Evolutionary conservation across 2,329 filamentous ascomycete species (phyloP).

Genomic region (Graphiopsis chlorocephala): DNA sequence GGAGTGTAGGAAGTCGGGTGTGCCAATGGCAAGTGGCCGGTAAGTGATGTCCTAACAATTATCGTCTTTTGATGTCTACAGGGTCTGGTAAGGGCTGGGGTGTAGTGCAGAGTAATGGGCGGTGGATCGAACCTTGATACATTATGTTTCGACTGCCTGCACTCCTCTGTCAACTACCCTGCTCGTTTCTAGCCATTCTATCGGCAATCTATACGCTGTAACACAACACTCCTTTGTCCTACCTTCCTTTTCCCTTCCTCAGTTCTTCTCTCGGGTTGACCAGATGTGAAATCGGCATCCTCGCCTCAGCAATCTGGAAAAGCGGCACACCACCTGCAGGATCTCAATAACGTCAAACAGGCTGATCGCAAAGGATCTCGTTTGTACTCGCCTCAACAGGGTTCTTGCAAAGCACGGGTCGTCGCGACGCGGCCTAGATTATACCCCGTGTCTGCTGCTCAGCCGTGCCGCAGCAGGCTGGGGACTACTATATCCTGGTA

Average conservation of each 20-base stretch:
- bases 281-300: background rate
- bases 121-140: background rate
- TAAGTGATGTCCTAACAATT: background rate
- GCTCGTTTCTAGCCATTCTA: background rate
- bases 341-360: background rate
- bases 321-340: background rate
- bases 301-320: background rate
- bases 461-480: background rate
- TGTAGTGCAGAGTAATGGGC: background rate
- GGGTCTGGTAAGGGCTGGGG: background rate
- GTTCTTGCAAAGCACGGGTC: background rate
- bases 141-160: slow-evolving; percentile 2
- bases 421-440: background rate
- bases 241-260: background rate
- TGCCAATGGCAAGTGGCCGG: background rate
- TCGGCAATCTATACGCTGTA: background rate
- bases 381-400: background rate
- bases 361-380: background rate
- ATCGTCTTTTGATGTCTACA: background rate
- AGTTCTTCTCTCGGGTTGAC: background rate
- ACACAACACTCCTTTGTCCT: background rate
- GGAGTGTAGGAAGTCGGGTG: background rate
- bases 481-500: background rate
- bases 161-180: background rate
- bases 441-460: background rate